These are phyloP conservation scores for Elsinoe ampelina DNA, from an alignment of 2,329 filamentous ascomycete species.

Conservation along the genomic window DNA sequence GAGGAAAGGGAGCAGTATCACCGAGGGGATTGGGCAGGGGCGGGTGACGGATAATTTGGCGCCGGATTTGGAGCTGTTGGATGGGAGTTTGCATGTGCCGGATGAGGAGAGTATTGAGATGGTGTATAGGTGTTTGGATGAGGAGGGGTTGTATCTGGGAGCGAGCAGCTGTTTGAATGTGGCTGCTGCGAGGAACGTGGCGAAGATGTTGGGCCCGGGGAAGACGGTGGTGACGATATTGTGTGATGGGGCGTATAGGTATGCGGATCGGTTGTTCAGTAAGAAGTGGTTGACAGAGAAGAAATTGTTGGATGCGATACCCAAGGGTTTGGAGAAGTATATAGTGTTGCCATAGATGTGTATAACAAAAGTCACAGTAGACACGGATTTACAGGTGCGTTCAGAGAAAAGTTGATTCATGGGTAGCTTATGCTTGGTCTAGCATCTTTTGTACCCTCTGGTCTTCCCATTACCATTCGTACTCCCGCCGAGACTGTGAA, in stretches of 20 bases:
- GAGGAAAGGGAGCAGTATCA: conserved; percentile 77
- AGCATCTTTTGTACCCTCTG: not conserved
- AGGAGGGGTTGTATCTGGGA: conserved; percentile 90
- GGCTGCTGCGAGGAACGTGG: conserved; percentile 87
- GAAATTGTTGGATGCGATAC: conserved; percentile 70
- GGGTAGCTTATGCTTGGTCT: not conserved
- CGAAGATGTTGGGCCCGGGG: conserved; percentile 77
- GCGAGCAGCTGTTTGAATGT: conserved; percentile 93
- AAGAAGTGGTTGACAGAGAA: conserved; percentile 83
- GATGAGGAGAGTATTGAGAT: conserved; percentile 96
- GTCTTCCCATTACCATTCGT: not conserved
- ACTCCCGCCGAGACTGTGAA: not conserved
- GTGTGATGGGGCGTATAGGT: conserved; percentile 94
- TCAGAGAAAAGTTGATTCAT: not conserved
- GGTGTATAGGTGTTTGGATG: conserved; percentile 92
- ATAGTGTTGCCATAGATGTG: conserved; percentile 66
- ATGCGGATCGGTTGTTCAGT: conserved; percentile 88
- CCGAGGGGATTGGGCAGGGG: conserved; percentile 94
- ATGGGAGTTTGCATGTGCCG: conserved; percentile 73
- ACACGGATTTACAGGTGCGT: not conserved
- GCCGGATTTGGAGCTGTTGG: conserved; percentile 73
- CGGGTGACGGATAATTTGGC: conserved; percentile 90
- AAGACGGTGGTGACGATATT: conserved; percentile 89
- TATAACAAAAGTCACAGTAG: not conserved
- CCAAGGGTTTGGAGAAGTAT: conserved; percentile 80